Evolutionary conservation across 306 rosid species (phyloP), one percentile per base, ranked within the genome.

Genomic region (Hippophae gyantsensis): DNA sequence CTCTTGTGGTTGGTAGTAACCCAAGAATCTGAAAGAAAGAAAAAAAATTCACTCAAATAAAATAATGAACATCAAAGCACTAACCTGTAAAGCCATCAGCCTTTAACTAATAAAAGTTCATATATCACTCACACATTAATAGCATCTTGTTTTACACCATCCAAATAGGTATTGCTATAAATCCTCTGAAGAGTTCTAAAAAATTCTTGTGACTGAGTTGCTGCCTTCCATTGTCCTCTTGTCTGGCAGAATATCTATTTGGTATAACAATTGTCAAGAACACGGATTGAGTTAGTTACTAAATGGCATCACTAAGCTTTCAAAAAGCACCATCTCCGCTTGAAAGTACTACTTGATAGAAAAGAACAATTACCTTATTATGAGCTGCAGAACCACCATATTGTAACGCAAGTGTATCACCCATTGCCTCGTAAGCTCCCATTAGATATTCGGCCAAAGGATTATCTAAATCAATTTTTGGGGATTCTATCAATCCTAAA

Each of bases 311-410:
- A 32, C 5, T 32, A 32, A 4, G 38, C 38, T 4, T 32, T 32
- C 4, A 2, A 32, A 2, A 32, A 32, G 0, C 4, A 32, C 38
- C 4, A 1, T 32, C 38, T 32, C 3, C 38, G 23, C 23, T 18
- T 18, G 23, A 18, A 18, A 18, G 23, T 18, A 18, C 1, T 18
- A 32, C 5, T 32, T 2, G 38, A 32, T 32, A 54, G 38, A 4
- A 4, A 32, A 32, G 61, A 79, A 67, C 55, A 65, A 32, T 68
- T 69, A 93, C 99, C 95, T 93, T 93, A 68, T 93, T 93, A 81
- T 93, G 99, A 13, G 99, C 99, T 10, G 94, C 94, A 73, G 99
- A 93, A 32, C 99, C 99, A 40, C 99, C 99, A 72, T 93, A 93
- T 41, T 93, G 97, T 7, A 88, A 64, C 52, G 99, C 89, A 64